Percentiles rank a stretch among this genome's conserved stretches.
Conservation (phyloP, 2,329 filamentous ascomycete species). For the Delphinella strobiligena region DNA sequence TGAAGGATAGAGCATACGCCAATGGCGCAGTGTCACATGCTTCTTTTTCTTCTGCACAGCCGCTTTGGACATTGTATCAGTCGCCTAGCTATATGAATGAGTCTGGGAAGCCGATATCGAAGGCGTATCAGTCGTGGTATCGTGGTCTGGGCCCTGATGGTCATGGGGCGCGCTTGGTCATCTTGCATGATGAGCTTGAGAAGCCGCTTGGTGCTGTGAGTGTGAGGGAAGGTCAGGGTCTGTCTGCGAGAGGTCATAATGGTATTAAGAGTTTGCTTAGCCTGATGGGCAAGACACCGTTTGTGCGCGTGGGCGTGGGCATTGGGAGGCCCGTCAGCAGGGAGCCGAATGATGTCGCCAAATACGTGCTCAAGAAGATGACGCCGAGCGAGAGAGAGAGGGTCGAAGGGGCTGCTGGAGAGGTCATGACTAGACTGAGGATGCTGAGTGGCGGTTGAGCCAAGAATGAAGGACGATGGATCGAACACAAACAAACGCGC, state of each 20-base stretch:
- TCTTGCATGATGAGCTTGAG: constrained; percentile 87
- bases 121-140: constrained; percentile 49
- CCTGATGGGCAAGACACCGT: constrained; percentile 85
- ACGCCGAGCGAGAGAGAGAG: constrained; percentile 35
- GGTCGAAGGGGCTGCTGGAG: constrained; percentile 19
- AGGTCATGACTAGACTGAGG: constrained; percentile 26
- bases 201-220: constrained; percentile 54
- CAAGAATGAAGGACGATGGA: no score
- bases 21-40: constrained; percentile 16
- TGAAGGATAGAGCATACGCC: constrained; percentile 25
- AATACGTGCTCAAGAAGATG: constrained; percentile 67
- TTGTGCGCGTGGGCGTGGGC: constrained; percentile 54
- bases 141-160: constrained; percentile 22
- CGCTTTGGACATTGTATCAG: constrained; percentile 54
- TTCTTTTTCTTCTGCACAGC: constrained; percentile 15
- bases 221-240: constrained; percentile 43
- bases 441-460: constrained; percentile 17
- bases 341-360: constrained; percentile 53
- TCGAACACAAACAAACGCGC: no score
- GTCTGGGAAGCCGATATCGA: constrained; percentile 58
- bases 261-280: constrained; percentile 54
- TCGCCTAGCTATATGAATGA: constrained; percentile 75
- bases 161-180: constrained; percentile 44
- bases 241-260: constrained; percentile 32
- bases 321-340: constrained; percentile 72